A percentile compares a stretch with the other conserved stretches of the same genome.
These are phyloP conservation scores for Pouteria campechiana DNA, from an alignment of 179 eudicot genomes.

Conservation along the genomic window DNA sequence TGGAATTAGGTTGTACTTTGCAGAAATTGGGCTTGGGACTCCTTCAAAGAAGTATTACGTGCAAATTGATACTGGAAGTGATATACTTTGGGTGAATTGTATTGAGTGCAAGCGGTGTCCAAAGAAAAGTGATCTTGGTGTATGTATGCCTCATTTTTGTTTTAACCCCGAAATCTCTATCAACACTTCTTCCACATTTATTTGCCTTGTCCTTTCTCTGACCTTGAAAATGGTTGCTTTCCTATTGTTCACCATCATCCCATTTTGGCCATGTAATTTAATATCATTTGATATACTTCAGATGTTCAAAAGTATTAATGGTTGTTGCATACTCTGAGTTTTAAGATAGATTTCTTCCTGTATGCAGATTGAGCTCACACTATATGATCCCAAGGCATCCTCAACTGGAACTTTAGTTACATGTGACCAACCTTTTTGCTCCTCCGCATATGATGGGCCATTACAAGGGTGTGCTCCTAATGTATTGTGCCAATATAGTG, in stretches of 20 bases:
- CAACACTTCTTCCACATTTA: too few relatives aligned
- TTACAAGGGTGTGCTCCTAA: constrained; percentile 38
- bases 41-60: constrained; percentile 69
- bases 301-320: constrained; percentile 42
- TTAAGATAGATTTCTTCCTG: constrained; percentile 1
- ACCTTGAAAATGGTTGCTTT: background rate
- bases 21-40: constrained; percentile 61
- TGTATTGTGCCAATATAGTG: constrained; percentile 39
- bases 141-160: constrained; percentile 20
- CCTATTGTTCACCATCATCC: background rate
- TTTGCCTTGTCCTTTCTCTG: too few relatives aligned
- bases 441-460: constrained; percentile 32
- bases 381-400: constrained; percentile 57
- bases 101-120: constrained; percentile 71
- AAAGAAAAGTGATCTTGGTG: constrained; percentile 54
- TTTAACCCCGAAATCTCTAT: too few relatives aligned
- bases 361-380: constrained; percentile 37
- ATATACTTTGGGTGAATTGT: constrained; percentile 86
- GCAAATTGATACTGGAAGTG: constrained; percentile 97
- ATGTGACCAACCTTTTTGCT: constrained; percentile 58
- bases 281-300: background rate
- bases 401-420: constrained; percentile 28
- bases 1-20: constrained; percentile 59
- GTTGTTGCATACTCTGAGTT: background rate
- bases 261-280: background rate